Evolutionary conservation across 192 early-diverging fungal genomes (phyloP).

Genomic region (Podila minutissima): DNA sequence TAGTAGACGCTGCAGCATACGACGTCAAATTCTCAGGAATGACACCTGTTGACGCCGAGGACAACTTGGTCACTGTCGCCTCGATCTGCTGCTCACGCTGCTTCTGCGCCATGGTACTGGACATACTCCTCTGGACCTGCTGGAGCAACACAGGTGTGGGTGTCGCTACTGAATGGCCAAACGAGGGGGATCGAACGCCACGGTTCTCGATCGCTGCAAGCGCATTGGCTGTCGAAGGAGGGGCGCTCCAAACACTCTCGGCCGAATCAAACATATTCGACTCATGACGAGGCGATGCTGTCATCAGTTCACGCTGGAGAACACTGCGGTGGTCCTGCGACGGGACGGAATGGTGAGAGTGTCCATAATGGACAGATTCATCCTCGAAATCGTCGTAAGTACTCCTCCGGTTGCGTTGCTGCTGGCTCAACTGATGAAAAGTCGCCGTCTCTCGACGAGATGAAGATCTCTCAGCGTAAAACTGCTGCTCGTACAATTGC

Average conservation of each 20-base stretch:
- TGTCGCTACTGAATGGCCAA: slow-evolving; percentile 32
- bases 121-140: slow-evolving; percentile 24
- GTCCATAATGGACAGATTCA: slow-evolving; percentile 4
- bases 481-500: slow-evolving; percentile 38
- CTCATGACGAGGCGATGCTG: slow-evolving; percentile 39
- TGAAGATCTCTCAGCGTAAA: slow-evolving; percentile 25
- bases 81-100: slow-evolving; percentile 12
- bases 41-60: background rate
- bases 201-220: slow-evolving; percentile 5
- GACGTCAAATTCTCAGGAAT: slow-evolving; percentile 11
- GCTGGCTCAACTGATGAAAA: slow-evolving; percentile 28
- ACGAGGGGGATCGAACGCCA: background rate
- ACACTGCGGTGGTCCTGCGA: slow-evolving; percentile 19
- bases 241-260: slow-evolving; percentile 46
- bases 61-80: background rate
- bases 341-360: background rate
- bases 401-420: slow-evolving; percentile 5
- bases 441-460: slow-evolving; percentile 35
- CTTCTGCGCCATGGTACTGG: background rate
- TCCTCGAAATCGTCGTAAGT: slow-evolving; percentile 10
- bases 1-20: slow-evolving; percentile 24
- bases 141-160: slow-evolving; percentile 7
- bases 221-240: slow-evolving; percentile 9
- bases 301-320: slow-evolving; percentile 38
- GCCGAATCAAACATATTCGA: slow-evolving; percentile 27